Evolutionary conservation across 2,329 filamentous ascomycete genomes (phyloP), one percentile per base, ranked within the genome.

Genomic region (Aspergillus proliferans): DNA sequence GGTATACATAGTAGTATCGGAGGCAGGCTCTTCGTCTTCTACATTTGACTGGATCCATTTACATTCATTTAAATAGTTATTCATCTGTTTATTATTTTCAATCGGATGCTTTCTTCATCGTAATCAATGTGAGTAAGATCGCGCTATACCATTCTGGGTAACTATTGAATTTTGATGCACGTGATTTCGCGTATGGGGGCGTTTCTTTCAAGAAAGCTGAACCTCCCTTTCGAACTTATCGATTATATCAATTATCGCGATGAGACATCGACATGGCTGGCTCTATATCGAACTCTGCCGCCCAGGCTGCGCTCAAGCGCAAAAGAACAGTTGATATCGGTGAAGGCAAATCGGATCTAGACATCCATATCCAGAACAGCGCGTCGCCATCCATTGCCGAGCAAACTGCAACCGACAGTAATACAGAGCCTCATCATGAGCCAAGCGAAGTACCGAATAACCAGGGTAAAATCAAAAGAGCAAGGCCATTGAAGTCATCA

Each of bases 61-160:
- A 26, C 24, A 14, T 45, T 10, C 28, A 42, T 45, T 12, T 8
- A 42, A 33, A 74, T 72, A 62, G 80, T 81, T 21, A 65, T 66
- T 6, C 26, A 12, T 12, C 10, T 30, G 10, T 30, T 9, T 12
- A 28, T 30, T 30, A 30, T 30, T 30, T 12, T 12, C 26, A 30
- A 12, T 30, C 12, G 22, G 22, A 22, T 22, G 22, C 5, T 22
- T 4, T 3, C 22, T 22, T 22, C 22, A 22, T 22, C 4, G 22
- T 22, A 64, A 2, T 44, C 71, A 69, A 19, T 65, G 18, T 43
- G 24, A 50, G 9, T 34, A 3, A 18, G 3, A 36, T 18, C 12
- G 34, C 34, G 15, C 34, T 36, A 36, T 36, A 36, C 34, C 34
- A n/a, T 18, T 18, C 10, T 36, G 5, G 34, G 34, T 3, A 36